phyloP scores from a whole-genome alignment of 441 rosid species.

The Pelargonium australe region DNA sequence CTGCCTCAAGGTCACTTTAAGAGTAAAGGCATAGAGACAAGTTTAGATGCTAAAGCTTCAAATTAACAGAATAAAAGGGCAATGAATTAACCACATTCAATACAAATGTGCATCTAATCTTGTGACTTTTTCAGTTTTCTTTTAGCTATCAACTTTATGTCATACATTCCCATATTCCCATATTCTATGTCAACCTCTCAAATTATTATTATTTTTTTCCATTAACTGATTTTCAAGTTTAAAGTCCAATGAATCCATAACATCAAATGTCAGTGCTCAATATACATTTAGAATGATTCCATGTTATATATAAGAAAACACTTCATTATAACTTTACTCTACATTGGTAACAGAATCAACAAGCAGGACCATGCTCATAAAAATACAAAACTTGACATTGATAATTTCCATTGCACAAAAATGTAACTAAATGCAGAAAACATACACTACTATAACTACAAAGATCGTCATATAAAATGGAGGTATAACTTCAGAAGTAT shows the following conservation, averaged over 20 bases:
- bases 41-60: background rate
- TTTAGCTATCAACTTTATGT: background rate
- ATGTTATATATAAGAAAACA: background rate
- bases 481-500: no score
- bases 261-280: no score
- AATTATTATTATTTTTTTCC: background rate
- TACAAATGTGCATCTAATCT: background rate
- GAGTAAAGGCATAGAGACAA: background rate
- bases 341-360: no score
- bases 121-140: background rate
- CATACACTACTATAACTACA: no score
- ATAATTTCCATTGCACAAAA: no score
- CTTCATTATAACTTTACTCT: no score
- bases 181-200: conserved; percentile 1
- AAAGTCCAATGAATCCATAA: background rate
- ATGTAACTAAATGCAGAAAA: no score
- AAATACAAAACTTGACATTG: no score
- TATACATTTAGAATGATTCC: background rate
- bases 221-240: background rate
- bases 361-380: no score
- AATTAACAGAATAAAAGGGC: background rate
- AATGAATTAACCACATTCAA: background rate
- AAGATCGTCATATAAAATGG: no score
- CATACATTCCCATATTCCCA: background rate
- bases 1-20: background rate